phyloP scores from a whole-genome alignment of 148 eudicot species.

The Amaranthus palmeri region DNA sequence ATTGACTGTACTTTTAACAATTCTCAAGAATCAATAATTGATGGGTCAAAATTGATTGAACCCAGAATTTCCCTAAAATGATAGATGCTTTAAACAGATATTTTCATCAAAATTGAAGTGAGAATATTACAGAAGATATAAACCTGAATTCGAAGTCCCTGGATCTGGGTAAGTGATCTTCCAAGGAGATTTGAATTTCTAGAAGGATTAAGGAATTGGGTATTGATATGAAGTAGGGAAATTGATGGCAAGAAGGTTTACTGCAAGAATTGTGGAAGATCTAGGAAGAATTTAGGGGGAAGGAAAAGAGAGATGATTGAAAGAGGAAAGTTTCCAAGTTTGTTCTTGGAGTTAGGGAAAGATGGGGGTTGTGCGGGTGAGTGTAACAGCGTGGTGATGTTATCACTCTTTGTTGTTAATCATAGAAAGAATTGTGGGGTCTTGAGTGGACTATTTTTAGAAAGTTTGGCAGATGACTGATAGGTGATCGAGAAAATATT shows the following conservation, averaged over 20 bases:
- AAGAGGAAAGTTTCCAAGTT: conserved; percentile 22
- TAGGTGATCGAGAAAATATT: no score
- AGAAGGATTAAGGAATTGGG: neutral
- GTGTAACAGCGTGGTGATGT: conserved; percentile 20
- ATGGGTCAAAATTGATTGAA: neutral
- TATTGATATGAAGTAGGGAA: neutral
- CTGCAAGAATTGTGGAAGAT: conserved; percentile 3
- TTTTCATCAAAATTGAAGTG: neutral
- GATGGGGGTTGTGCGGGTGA: neutral
- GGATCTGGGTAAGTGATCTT: conserved; percentile 19
- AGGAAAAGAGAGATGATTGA: conserved; percentile 4
- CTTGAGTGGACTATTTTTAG: no score
- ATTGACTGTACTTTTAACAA: conserved; percentile 9
- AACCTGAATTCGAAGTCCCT: conserved; percentile 6
- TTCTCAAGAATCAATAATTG: neutral
- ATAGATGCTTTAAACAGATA: neutral
- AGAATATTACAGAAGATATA: neutral
- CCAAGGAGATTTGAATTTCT: neutral
- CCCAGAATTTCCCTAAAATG: conserved; percentile 16
- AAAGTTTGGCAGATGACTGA: no score
- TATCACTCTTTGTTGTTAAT: conserved; percentile 1
- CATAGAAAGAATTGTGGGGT: neutral
- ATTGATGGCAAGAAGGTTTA: neutral
- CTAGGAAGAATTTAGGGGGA: neutral
- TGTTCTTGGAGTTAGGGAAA: neutral